These are phyloP conservation scores for Fonsecaea nubica DNA, from an alignment of 2,329 filamentous ascomycete species.

Conservation along the genomic window DNA sequence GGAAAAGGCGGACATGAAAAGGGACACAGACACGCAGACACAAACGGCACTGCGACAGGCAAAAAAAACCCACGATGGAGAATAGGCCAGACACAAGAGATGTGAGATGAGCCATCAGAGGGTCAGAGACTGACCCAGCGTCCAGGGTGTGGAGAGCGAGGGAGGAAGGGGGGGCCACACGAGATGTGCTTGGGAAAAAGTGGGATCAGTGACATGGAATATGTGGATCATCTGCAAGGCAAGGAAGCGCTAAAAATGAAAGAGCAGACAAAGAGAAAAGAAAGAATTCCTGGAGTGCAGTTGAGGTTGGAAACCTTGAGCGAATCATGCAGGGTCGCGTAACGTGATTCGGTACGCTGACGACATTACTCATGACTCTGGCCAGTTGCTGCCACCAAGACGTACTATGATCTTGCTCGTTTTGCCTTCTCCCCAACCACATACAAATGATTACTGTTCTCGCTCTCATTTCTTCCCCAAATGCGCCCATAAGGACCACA, in stretches of 20 bases:
- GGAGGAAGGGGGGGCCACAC: constrained; percentile 3
- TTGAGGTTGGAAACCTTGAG: constrained; percentile 12
- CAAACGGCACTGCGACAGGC: background rate
- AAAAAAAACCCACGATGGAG: background rate
- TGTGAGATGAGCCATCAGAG: background rate
- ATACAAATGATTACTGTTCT: background rate
- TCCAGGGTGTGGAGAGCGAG: background rate
- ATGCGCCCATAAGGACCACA: background rate
- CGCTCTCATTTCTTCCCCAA: background rate
- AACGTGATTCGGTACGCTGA: constrained; percentile 14
- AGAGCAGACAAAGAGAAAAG: background rate
- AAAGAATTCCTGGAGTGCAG: constrained; percentile 3
- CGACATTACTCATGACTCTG: constrained; percentile 9
- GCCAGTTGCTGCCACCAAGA: background rate
- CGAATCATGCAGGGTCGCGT: constrained; percentile 7
- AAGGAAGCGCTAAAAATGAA: constrained; percentile 16
- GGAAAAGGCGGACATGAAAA: background rate
- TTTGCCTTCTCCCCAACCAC: background rate
- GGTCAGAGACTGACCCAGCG: background rate
- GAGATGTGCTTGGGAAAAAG: background rate
- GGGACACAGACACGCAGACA: background rate
- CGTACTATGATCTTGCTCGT: background rate
- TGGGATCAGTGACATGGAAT: constrained; percentile 1
- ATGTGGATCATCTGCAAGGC: constrained; percentile 21
- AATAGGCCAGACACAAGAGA: background rate